These are phyloP conservation scores for Magnaporthales sp. DNA, from an alignment of 2,329 filamentous ascomycete species.

Conservation along the genomic window DNA sequence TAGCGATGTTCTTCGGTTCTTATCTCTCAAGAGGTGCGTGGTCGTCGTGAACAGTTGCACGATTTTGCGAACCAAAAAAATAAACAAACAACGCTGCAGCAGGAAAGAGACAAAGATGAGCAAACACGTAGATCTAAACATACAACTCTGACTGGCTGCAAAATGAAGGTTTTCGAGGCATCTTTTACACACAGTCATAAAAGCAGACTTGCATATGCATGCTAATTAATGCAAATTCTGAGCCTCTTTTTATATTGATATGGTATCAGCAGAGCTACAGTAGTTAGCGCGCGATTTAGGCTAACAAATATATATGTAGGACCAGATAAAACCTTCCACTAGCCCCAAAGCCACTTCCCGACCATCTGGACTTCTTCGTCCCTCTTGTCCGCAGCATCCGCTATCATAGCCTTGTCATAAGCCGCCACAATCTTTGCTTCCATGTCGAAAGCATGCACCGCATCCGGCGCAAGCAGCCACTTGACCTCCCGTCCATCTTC, in stretches of 20 bases:
- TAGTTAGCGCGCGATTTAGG: not conserved
- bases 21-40: too few relatives aligned
- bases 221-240: not conserved
- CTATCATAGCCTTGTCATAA: conserved; percentile 13
- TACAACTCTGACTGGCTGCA: not conserved
- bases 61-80: too few relatives aligned
- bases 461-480: conserved; percentile 24
- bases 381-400: conserved; percentile 17
- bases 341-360: conserved; percentile 17
- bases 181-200: not conserved
- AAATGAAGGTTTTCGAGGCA: not conserved
- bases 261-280: not conserved
- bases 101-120: too few relatives aligned
- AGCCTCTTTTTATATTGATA: not conserved
- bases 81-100: too few relatives aligned
- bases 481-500: conserved; percentile 11
- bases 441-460: conserved; percentile 21
- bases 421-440: conserved; percentile 10
- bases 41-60: too few relatives aligned
- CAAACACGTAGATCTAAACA: not conserved
- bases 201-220: not conserved
- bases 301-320: not conserved
- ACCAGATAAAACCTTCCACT: not conserved
- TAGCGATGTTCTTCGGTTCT: not conserved
- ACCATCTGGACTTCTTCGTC: conserved; percentile 16